These are phyloP conservation scores for Cystobasidiaceae sp. DNA, from an alignment of 1,284 basidiomycete genomes.

Conservation along the genomic window DNA sequence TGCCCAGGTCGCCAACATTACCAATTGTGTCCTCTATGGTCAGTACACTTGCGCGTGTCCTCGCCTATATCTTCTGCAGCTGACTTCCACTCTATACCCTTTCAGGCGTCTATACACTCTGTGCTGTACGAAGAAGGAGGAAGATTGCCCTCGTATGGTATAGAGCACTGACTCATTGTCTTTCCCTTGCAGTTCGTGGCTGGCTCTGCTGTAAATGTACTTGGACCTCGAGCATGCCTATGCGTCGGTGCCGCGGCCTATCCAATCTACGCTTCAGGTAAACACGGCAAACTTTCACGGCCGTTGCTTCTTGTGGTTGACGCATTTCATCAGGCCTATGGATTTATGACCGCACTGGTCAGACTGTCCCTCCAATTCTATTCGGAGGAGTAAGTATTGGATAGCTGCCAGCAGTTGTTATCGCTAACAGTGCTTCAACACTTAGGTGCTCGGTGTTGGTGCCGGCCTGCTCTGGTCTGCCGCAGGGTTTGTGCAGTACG, in stretches of 20 bases:
- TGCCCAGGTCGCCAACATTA: not conserved
- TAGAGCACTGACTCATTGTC: no score
- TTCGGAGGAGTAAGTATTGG: not conserved
- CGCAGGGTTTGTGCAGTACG: not conserved
- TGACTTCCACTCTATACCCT: not conserved
- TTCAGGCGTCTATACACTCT: not conserved
- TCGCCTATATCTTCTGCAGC: not conserved
- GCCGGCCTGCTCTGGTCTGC: not conserved
- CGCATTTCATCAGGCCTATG: not conserved
- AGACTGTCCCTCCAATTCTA: not conserved
- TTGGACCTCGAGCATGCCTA: not conserved
- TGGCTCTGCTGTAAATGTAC: not conserved
- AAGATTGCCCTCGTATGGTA: no score
- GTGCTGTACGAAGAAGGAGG: no score
- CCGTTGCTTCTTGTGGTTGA: not conserved
- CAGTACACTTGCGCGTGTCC: not conserved
- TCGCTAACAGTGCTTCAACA: no score
- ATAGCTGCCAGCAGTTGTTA: no score
- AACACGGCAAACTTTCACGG: not conserved
- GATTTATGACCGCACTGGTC: conserved; percentile 1
- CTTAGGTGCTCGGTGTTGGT: no score
- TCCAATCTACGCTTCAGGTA: not conserved
- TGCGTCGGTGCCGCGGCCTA: not conserved
- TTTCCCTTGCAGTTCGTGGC: not conserved
- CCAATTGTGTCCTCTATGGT: not conserved